Evolutionary conservation across 768 basidiomycete species (phyloP), one percentile per base, ranked within the genome.

Genomic region (Suillus tomentosus): DNA sequence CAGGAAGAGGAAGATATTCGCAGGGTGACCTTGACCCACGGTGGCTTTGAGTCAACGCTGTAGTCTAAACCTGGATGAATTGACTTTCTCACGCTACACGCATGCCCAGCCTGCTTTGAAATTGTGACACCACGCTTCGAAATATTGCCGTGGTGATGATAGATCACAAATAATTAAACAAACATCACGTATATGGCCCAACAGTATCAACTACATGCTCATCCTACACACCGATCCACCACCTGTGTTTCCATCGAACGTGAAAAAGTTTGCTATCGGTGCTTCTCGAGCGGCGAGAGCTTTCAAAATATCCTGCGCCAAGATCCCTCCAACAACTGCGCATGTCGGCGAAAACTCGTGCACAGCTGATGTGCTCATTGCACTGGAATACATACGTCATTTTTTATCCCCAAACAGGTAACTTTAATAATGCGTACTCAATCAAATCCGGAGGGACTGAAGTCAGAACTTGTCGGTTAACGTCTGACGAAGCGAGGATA

Each of bases 301-400:
- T 74, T 97, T 95, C 47, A 99, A 81, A 60, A 98, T 90, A 73
- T 99, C 97, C 75, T 99, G 97, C 1, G 89, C 96, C 15, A 99
- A 79, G 78, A 99, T 85, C 27, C 97, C 97, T 34, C 97, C 97
- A 45, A 99, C 83, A 42, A 99, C 91, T 1, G 97, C 97, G 73
- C 95, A 94, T 1, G 95, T 89, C 0, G 97, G 95, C 0, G 95
- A 90, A 78, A 98, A 94, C 73, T 96, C 95, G 73, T 91, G 87
- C 22, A 79, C 77, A 8, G 93, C 89, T n/a, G 90, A 87, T 15
- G 79, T 82, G 5, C 88, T 80, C 48, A 91, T 67, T n/a, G 85
- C 79, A 67, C 95, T 97, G 68, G 27, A 37, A 54, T 57, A 58
- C 27, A 55, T 31, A 19, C 59, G 62, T n/a, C 65, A 71, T 65